Base-by-base conservation (phyloP, 73 alveolate genomes). In the Urostyla sp. region DNA sequence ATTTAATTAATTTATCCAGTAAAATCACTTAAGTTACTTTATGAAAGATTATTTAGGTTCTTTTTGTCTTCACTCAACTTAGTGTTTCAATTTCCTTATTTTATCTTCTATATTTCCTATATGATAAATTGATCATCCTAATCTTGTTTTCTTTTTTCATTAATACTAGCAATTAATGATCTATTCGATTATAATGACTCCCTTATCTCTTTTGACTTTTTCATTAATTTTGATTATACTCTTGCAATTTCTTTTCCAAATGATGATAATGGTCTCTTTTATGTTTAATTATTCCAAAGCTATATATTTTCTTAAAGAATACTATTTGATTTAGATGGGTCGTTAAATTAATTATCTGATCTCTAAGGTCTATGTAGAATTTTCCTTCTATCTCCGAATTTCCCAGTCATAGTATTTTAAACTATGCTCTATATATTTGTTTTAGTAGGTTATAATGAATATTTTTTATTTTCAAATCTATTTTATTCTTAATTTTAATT, bases 401-500 rank as follows among this genome's bases (percentile, higher is more conserved):
- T 59, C 16, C 37, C 37, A 3, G 7, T 34, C 15, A 31, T 7
- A 13, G 32, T 59, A 18, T 31, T 59, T 32, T 32, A n/a, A 31
- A 20, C 35, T 24, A 11, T 59, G 6, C 10, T 13, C 57, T 13
- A 11, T 26, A 23, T 34, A 7, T 6, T n/a, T 59, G 7, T 13
- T 32, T 40, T 13, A 11, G 35, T 8, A 28, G 76, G 76, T 35
- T 55, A 35, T 1, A 35, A 1, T 10, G n/a, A n/a, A 38, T 38
- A 43, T 11, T 40, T 63, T 63, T 63, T 23, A 5, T 11, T 24
- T 63, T 31, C 4, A 21, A n/a, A 1, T 63, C 5, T 63, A 57
- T 63, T 2, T 60, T 60, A 21, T 63, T 63, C 38, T 69, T 69
- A 49, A 69, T n/a, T n/a, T n/a, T n/a, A 69, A 37, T 49, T 69